Base-by-base conservation (phyloP, 2,329 filamentous ascomycete genomes). In the Hymenoscyphus fraxineus region DNA sequence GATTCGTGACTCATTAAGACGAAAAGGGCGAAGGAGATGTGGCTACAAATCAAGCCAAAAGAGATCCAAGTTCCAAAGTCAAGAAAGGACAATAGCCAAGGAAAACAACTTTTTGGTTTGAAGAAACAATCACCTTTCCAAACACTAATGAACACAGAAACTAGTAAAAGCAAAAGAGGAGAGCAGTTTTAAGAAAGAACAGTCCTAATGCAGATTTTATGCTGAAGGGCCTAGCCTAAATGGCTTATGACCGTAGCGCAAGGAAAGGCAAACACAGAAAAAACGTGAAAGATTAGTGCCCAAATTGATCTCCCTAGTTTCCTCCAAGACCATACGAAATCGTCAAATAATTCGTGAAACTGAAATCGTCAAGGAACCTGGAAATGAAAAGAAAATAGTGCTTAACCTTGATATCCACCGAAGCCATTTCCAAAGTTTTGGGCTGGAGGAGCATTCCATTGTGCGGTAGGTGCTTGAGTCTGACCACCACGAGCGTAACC, bases 401-500 rank as follows among this genome's bases (percentile, higher is more conserved):
- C 56, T 72, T 82, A 88, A 68, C 84, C 83, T 77, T 88, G 86
- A 77, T 88, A 89, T 67, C 84, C 77, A 69, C 82, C 82, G 75
- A 87, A 88, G 65, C 85, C 85, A 71, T 85, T 86, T 76, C 82
- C 82, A 74, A 84, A 87, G 75, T 82, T 85, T 75, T 86, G 84
- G 68, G 83, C 84, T 51, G 84, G 82, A 47, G 81, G 80, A 71
- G 87, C 85, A 66, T 73, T 76, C 77, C 77, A 78, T 58, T 77
- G 76, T 60, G 75, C 68, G 67, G 72, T 73, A 38, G 71, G 71
- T 58, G 70, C 71, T 66, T 71, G 74, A 68, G 83, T 83, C 68
- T 83, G 83, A 69, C 91, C 92, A 9, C 41, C 41, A 75, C 92
- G 91, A 68, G 91, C 92, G 75, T 93, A 97, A 67, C 92, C 92